These are phyloP conservation scores for Pholiota adiposa DNA, from an alignment of 1,284 basidiomycete genomes.

Conservation along the genomic window DNA sequence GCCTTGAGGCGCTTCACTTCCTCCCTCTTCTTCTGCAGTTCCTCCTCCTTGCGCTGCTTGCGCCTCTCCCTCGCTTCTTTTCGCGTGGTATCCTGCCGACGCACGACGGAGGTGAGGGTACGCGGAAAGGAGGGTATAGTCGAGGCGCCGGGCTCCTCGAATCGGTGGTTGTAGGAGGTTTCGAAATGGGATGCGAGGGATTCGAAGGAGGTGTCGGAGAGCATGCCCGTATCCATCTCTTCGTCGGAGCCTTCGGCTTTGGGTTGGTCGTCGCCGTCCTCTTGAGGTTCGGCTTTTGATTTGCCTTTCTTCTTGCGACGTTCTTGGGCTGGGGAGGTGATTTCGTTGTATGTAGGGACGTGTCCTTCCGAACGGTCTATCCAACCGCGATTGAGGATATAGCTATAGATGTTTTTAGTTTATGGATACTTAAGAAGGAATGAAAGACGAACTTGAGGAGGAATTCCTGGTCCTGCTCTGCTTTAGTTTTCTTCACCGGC, in stretches of 20 bases:
- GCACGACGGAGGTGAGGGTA: slow-evolving; percentile 67
- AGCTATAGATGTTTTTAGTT: slow-evolving; percentile 56
- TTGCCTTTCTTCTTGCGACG: slow-evolving; percentile 42
- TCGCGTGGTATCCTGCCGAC: slow-evolving; percentile 78
- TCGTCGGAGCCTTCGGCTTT: slow-evolving; percentile 31
- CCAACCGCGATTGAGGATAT: slow-evolving; percentile 95
- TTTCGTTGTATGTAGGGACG: slow-evolving; percentile 84
- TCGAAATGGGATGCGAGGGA: slow-evolving; percentile 82
- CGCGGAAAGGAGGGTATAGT: slow-evolving; percentile 85
- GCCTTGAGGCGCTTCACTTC: slow-evolving; percentile 82
- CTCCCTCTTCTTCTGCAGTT: slow-evolving; percentile 76
- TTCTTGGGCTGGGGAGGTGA: slow-evolving; percentile 52
- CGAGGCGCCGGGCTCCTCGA: slow-evolving; percentile 86
- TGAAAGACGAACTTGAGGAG: slow-evolving; percentile 77
- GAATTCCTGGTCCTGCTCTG: slow-evolving; percentile 82
- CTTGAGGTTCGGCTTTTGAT: slow-evolving; percentile 27
- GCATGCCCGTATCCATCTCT: slow-evolving; percentile 49
- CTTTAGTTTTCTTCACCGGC: slow-evolving; percentile 43
- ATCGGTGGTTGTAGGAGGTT: slow-evolving; percentile 93
- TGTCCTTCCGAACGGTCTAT: slow-evolving; percentile 77
- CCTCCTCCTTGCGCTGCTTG: slow-evolving; percentile 80
- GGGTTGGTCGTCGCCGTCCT: slow-evolving; percentile 26
- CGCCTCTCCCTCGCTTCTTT: slow-evolving; percentile 81
- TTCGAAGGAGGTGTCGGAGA: slow-evolving; percentile 91
- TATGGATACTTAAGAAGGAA: neutral